These are phyloP conservation scores for Ganoderma meredithae DNA, from an alignment of 1,284 basidiomycete species.

Conservation along the genomic window DNA sequence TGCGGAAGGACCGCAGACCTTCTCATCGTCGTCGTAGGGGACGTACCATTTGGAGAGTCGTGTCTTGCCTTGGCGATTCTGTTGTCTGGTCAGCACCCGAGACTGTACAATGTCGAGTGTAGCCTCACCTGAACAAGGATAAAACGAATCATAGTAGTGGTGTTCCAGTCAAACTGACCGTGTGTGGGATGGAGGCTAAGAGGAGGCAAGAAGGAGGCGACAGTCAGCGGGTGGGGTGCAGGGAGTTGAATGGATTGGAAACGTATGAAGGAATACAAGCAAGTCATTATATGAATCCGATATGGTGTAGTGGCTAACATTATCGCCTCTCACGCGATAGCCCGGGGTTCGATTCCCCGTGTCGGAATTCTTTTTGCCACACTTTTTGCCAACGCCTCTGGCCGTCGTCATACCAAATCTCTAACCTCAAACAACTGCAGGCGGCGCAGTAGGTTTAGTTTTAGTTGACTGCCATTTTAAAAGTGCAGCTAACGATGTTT, in stretches of 20 bases:
- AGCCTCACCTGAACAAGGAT: constrained; percentile 86
- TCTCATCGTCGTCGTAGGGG: constrained; percentile 95
- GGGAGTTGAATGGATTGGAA: background rate
- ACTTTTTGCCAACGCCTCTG: no score
- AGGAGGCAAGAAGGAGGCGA: background rate
- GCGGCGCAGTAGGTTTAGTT: background rate
- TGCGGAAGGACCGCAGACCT: constrained; percentile 57
- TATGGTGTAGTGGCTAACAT: constrained; percentile 35
- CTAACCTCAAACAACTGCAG: background rate
- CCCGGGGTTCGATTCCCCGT: constrained; percentile 33
- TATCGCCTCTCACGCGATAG: constrained; percentile 34
- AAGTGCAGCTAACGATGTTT: no score
- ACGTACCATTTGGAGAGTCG: constrained; percentile 97
- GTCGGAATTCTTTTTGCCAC: constrained; percentile 18
- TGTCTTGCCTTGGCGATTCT: constrained; percentile 99
- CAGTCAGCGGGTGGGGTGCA: no score
- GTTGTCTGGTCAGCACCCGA: constrained; percentile 13
- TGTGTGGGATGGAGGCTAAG: background rate
- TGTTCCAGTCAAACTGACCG: background rate
- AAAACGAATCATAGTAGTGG: constrained; percentile 82
- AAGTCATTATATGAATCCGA: constrained; percentile 9
- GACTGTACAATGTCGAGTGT: background rate
- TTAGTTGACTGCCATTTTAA: no score
- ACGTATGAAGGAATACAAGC: background rate
- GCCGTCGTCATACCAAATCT: no score